Evolutionary conservation across 805 yeast species (phyloP), one percentile per base, ranked within the genome.

Genomic region (Candida stauntonica): DNA sequence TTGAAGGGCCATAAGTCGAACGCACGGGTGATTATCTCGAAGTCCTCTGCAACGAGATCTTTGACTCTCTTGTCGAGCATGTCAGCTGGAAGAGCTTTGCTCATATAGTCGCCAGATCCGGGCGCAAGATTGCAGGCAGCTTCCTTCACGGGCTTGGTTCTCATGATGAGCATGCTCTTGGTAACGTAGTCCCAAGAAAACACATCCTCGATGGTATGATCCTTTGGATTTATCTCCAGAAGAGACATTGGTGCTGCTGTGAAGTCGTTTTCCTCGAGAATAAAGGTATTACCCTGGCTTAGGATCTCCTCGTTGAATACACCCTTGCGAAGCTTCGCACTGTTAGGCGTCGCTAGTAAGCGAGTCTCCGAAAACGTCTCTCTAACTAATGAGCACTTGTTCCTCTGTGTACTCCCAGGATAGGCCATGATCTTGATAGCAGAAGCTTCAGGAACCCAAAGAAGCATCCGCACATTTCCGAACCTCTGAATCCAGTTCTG

Each of bases 1-100:
- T 81, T 87, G 67, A 88, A 91, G 0, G 97, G 93, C 98, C 97
- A 91, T 12, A 62, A 52, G 29, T 66, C 69, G 54, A 81, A 86
- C 3, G 62, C 66, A 3, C 72, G 60, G 8, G 78, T 66, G 5
- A 89, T 54, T 5, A 57, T 47, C 5, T 66, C 41, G 43, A 81
- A 65, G n/a, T 87, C 91, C 1, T 72, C 74, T 3, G 63, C 54
- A 0, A 77, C 64, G 33, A 88, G 62, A 4, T 72, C 70, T 13
- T 63, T 58, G 1, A 81, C 72, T 4, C 57, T 54, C 43, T 67
- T 74, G 13, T 70, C 54, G 36, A 75, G 51, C 2, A 81, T 35
- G 0, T 62, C 65, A 12, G 42, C 35, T 11, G 60, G 51, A 2
- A 69, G 50, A 11, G 72, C 59, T 5, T 56, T 61, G 2, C 29